phyloP scores from a whole-genome alignment of 306 rosid species.

The Lathyrus aphaca region DNA sequence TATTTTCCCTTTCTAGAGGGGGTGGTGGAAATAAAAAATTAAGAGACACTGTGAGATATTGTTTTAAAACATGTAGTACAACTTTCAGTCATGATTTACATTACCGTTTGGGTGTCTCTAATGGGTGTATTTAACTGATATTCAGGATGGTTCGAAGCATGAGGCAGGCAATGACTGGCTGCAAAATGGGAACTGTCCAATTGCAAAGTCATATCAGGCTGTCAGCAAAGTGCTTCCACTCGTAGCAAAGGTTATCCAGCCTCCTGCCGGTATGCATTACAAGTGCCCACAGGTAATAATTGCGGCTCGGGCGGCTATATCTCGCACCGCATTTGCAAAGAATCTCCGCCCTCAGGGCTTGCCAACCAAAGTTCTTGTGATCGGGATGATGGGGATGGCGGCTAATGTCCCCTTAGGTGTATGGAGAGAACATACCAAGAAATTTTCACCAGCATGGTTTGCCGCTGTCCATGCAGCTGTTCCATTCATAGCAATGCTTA shows the following conservation, averaged over 20 bases:
- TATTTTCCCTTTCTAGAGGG: background rate
- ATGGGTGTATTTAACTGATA: slow-evolving; percentile 32
- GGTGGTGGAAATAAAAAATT: background rate
- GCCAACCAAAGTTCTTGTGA: slow-evolving; percentile 90
- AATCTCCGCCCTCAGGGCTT: slow-evolving; percentile 91
- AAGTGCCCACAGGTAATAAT: slow-evolving; percentile 82
- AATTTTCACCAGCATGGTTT: slow-evolving; percentile 95
- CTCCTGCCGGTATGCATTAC: slow-evolving; percentile 75
- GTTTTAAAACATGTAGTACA: background rate
- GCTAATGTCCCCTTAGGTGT: slow-evolving; percentile 91
- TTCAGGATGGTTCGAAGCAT: slow-evolving; percentile 77
- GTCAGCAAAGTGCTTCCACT: slow-evolving; percentile 84
- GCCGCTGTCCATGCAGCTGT: slow-evolving; percentile 97
- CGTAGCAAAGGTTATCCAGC: slow-evolving; percentile 87
- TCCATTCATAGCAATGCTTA: slow-evolving; percentile 93
- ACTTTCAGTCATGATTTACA: slow-evolving; percentile 23
- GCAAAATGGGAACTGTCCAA: slow-evolving; percentile 84
- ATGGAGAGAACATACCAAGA: slow-evolving; percentile 96
- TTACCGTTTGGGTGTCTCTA: slow-evolving; percentile 28
- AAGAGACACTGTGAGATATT: background rate
- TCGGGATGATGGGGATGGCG: slow-evolving; percentile 94
- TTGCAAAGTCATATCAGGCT: slow-evolving; percentile 92
- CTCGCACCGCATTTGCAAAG: slow-evolving; percentile 87
- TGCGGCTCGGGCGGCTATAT: slow-evolving; percentile 91
- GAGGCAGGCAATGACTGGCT: slow-evolving; percentile 95